Percentiles rank a stretch among this genome's conserved stretches.
Evolutionary conservation across 352 stramenopile genomes (phyloP).

Genomic region (Phytophthora pisi): DNA sequence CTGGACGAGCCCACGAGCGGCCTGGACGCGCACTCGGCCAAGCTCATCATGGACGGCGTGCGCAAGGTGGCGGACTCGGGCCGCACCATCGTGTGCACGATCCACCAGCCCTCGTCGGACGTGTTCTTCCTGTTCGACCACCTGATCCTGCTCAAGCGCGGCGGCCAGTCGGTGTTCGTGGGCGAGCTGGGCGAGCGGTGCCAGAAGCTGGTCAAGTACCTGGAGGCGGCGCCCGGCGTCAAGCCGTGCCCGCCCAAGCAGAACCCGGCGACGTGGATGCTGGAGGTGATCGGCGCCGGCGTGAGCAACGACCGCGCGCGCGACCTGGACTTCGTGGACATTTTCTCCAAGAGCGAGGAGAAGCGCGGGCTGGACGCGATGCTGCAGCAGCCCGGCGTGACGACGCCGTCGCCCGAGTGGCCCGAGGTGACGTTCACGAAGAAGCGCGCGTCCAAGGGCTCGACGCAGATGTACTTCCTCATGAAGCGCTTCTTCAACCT

Average conservation of each 20-base stretch:
- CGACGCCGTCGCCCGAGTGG: slow-evolving; percentile 6
- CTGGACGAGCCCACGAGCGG: slow-evolving; percentile 72
- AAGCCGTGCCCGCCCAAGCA: slow-evolving; percentile 39
- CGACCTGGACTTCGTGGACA: slow-evolving; percentile 33
- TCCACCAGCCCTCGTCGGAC: slow-evolving; percentile 34
- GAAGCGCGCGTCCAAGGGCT: slow-evolving; percentile 31
- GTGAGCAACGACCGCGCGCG: slow-evolving; percentile 77
- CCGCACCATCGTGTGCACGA: slow-evolving; percentile 29
- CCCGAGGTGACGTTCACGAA: slow-evolving; percentile 30
- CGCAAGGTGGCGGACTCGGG: slow-evolving; percentile 73
- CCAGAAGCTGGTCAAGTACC: slow-evolving; percentile 29
- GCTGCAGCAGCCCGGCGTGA: slow-evolving; percentile 21
- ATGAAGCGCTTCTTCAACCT: slow-evolving; percentile 41
- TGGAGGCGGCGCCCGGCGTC: slow-evolving; percentile 37
- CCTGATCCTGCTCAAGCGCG: slow-evolving; percentile 64
- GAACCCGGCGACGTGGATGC: slow-evolving; percentile 33
- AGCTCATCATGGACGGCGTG: slow-evolving; percentile 77
- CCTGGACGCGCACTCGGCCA: slow-evolving; percentile 77
- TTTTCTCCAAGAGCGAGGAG: slow-evolving; percentile 33
- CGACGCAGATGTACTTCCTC: slow-evolving; percentile 41
- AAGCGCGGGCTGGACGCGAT: slow-evolving; percentile 15
- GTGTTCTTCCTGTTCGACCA: slow-evolving; percentile 83
- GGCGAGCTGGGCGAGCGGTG: slow-evolving; percentile 63
- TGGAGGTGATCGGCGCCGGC: slow-evolving; percentile 17
- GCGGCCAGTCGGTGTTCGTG: slow-evolving; percentile 72